A percentile compares a stretch with the other conserved stretches of the same genome.
These are phyloP conservation scores for Saturnispora serradocipensis DNA, from an alignment of 805 yeast genomes.

Conservation along the genomic window DNA sequence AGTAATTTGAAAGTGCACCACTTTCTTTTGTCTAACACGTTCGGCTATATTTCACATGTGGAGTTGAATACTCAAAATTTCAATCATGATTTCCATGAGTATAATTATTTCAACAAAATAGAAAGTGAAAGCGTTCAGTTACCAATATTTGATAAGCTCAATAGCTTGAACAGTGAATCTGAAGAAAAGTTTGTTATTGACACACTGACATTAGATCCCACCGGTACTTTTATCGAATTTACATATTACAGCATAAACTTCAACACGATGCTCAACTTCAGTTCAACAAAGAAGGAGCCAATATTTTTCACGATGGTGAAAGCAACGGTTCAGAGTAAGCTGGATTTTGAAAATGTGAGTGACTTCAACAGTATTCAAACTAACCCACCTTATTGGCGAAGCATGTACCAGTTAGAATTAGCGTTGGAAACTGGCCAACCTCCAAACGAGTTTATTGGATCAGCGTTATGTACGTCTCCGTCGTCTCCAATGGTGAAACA, in stretches of 20 bases:
- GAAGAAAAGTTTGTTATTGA: constrained; percentile 8
- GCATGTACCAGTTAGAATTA: constrained; percentile 2
- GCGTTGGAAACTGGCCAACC: neutral
- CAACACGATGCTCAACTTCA: constrained; percentile 1
- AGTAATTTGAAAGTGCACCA: neutral
- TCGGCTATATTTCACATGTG: constrained; percentile 9
- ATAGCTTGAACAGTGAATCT: constrained; percentile 7
- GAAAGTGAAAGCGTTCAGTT: neutral
- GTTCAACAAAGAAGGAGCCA: constrained; percentile 4
- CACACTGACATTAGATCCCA: constrained; percentile 11
- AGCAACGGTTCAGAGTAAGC: neutral
- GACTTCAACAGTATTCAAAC: constrained; percentile 10
- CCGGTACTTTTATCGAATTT: constrained; percentile 8
- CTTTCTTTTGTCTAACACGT: constrained; percentile 10
- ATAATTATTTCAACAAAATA: constrained; percentile 10
- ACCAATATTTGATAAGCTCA: constrained; percentile 14
- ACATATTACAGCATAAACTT: constrained; percentile 5
- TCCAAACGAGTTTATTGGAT: neutral
- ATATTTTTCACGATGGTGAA: constrained; percentile 5
- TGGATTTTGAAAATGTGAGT: neutral
- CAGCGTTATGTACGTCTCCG: neutral
- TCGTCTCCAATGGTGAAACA: neutral
- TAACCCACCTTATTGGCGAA: constrained; percentile 10
- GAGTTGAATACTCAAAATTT: neutral
- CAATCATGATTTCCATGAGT: neutral